These are phyloP conservation scores for Lecanicillium sp. DNA, from an alignment of 2,329 filamentous ascomycete genomes.

Conservation along the genomic window DNA sequence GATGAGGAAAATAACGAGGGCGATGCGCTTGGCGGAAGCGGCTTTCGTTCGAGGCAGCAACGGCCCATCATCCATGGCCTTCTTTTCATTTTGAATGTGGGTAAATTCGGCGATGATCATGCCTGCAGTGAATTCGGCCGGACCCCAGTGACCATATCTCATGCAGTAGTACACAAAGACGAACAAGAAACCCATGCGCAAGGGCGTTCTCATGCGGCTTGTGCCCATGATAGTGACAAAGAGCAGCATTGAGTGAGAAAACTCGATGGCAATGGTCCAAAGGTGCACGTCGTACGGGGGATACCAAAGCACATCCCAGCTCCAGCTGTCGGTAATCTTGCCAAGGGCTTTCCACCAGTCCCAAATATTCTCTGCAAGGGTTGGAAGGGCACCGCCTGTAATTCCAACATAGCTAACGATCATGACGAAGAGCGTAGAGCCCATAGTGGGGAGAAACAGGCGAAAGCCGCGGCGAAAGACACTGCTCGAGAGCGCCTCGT, in stretches of 20 bases:
- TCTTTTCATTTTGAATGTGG: conserved; percentile 23
- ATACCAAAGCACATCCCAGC: conserved; percentile 12
- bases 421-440: conserved; percentile 30
- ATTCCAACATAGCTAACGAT: conserved; percentile 27
- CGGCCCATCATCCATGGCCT: conserved; percentile 7
- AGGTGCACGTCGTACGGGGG: conserved; percentile 37
- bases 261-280: conserved; percentile 49
- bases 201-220: conserved; percentile 24
- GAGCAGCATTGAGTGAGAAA: conserved; percentile 39
- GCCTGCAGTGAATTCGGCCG: conserved; percentile 37
- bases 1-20: conserved; percentile 16
- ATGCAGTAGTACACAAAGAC: conserved; percentile 26
- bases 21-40: conserved; percentile 7
- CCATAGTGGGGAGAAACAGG: conserved; percentile 33
- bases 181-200: conserved; percentile 27
- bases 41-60: conserved; percentile 1
- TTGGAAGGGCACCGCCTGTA: conserved; percentile 24
- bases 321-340: conserved; percentile 12
- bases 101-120: conserved; percentile 37
- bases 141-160: conserved; percentile 29
- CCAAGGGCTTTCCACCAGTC: conserved; percentile 26
- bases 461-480: conserved; percentile 34
- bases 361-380: conserved; percentile 22
- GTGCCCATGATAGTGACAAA: conserved; percentile 36
- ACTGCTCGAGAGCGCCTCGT: conserved; percentile 28